Base-by-base conservation (phyloP, 1,284 basidiomycete genomes). In the Moesziomyces parantarcticus region DNA sequence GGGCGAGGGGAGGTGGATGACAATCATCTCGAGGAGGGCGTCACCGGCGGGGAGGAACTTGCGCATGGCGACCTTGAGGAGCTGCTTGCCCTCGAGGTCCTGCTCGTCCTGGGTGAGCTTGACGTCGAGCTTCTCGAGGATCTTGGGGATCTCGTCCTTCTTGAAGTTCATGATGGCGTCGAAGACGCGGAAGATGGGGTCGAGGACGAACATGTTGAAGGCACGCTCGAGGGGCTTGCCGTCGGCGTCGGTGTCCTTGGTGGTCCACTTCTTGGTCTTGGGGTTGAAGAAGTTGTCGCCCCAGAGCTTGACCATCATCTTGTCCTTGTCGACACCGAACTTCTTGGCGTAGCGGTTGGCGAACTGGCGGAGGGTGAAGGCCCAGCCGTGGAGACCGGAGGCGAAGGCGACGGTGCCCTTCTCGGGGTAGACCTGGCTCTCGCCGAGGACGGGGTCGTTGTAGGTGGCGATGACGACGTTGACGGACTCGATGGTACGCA, bases 211-310 rank as follows among this genome's bases (percentile, higher is more conserved):
- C 84, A 85, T 85, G 85, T 85, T 85, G 84, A 86, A 86, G 67
- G 84, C 85, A 79, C 85, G 85, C 84, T 86, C 97, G 71, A 97
- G 91, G 25, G 85, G 86, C 85, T 95, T 94, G 84, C 93, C 94
- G 81, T 96, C 92, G 65, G 90, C 89, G 80, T 91, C 91, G 39
- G 86, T 87, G 79, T 86, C 79, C 85, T 92, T 92, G 72, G 92
- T 94, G 55, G 92, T 89, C 97, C 97, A 99, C 87, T 99, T 99
- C 87, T 91, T 92, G 66, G 96, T 98, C 77, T 91, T 89, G 75
- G 95, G 92, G 89, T 99, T 99, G 89, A 99, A 99, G 89, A 88
- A 99, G 89, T 98, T 98, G 89, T 99, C 97, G 66, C 97, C 97
- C 97, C 97, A 99, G 60, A 99, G 91, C 88, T 93, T 97, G 81